A percentile compares a stretch with the other conserved stretches of the same genome.
phyloP scores from a whole-genome alignment of 2,329 filamentous ascomycete genomes.

The Fusarium duplospermum region DNA sequence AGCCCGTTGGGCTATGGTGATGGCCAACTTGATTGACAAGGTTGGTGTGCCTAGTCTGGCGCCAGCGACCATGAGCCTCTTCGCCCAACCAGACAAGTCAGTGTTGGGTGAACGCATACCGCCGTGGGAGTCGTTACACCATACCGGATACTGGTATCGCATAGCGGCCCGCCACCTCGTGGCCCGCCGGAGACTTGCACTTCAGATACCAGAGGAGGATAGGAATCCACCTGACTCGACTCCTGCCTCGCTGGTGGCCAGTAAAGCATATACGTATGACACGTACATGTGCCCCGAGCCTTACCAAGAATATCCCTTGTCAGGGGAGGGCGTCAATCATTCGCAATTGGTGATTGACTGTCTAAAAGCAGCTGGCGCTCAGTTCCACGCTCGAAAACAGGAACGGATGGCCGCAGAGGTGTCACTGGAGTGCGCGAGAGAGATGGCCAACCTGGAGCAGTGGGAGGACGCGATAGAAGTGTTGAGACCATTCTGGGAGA shows the following conservation, averaged over 20 bases:
- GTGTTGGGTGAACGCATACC: conserved; percentile 68
- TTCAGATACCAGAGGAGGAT: conserved; percentile 68
- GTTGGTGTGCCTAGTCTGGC: conserved; percentile 63
- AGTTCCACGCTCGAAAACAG: conserved; percentile 68
- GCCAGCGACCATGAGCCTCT: conserved; percentile 58
- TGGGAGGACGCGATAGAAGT: conserved; percentile 67
- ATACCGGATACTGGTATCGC: conserved; percentile 75
- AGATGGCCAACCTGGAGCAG: conserved; percentile 61
- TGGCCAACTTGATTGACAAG: conserved; percentile 70
- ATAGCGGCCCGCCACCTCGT: conserved; percentile 68
- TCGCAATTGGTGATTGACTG: conserved; percentile 65
- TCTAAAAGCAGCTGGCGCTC: conserved; percentile 61
- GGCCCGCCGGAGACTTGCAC: conserved; percentile 64
- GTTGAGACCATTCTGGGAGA: conserved; percentile 68
- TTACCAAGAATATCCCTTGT: conserved; percentile 67
- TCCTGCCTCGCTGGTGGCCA: conserved; percentile 58
- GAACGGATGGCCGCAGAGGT: conserved; percentile 66
- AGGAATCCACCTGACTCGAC: conserved; percentile 62
- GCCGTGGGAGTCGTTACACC: conserved; percentile 74
- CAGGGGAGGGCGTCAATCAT: conserved; percentile 65
- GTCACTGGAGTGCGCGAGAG: conserved; percentile 67
- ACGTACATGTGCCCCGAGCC: conserved; percentile 75
- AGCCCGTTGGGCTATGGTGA: conserved; percentile 74
- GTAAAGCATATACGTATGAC: conserved; percentile 69
- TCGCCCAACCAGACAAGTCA: conserved; percentile 68